These are phyloP conservation scores for Biscogniauxia marginata DNA, from an alignment of 2,329 filamentous ascomycete species.

Conservation along the genomic window DNA sequence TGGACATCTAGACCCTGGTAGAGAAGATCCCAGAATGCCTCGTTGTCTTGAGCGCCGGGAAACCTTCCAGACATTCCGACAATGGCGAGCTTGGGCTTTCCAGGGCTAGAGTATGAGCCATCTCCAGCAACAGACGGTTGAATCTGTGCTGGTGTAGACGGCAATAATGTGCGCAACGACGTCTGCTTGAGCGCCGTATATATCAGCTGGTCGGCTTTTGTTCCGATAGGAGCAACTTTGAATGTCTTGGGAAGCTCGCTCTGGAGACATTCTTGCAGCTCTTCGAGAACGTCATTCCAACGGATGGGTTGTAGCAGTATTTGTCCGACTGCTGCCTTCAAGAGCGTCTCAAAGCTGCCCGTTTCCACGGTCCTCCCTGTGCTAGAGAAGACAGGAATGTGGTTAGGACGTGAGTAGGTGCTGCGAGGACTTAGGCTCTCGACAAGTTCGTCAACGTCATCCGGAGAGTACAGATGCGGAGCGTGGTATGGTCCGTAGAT, in stretches of 20 bases:
- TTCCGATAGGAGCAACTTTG: constrained; percentile 12
- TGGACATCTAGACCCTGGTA: constrained; percentile 26
- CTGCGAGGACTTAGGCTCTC: background rate
- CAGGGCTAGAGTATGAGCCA: background rate
- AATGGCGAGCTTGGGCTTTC: constrained; percentile 25
- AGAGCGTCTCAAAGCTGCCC: constrained; percentile 9
- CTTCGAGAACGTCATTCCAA: constrained; percentile 11
- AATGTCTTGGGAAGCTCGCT: constrained; percentile 5
- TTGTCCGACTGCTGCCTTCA: constrained; percentile 16
- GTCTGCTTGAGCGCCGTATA: constrained; percentile 18
- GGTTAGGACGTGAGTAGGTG: background rate
- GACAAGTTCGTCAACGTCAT: constrained; percentile 20
- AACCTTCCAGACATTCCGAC: constrained; percentile 24
- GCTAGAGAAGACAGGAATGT: constrained; percentile 18
- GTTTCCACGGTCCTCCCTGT: constrained; percentile 1
- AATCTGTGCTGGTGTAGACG: background rate
- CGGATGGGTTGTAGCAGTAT: constrained; percentile 21
- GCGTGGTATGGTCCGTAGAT: constrained; percentile 34
- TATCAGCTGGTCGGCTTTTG: constrained; percentile 15
- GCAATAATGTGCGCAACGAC: constrained; percentile 4
- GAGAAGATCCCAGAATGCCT: constrained; percentile 27
- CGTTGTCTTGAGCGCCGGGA: constrained; percentile 17
- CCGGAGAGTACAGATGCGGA: constrained; percentile 25
- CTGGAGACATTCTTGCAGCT: constrained; percentile 11
- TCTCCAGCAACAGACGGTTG: background rate